Percentiles rank a stretch among this genome's conserved stretches.
Conservation (phyloP, 331 rosid species). For the Quercus tomentella region DNA sequence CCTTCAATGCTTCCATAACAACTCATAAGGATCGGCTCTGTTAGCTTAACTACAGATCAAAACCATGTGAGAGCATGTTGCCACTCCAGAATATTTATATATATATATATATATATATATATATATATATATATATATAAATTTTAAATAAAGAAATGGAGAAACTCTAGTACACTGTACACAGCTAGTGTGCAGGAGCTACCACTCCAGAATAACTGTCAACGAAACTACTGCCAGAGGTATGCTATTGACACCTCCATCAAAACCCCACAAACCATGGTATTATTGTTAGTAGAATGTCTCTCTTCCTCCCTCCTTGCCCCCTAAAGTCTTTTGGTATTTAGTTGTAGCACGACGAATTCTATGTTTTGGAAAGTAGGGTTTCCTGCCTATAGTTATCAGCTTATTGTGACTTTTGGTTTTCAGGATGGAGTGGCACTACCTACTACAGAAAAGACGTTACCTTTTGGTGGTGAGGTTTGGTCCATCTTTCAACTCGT, state of each 20-base stretch:
- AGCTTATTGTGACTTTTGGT: slow-evolving; percentile 21
- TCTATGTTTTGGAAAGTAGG: slow-evolving; percentile 15
- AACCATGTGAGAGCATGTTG: not conserved
- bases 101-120: no score
- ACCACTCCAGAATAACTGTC: no score
- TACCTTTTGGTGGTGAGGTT: slow-evolving; percentile 98
- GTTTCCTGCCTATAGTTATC: slow-evolving; percentile 8
- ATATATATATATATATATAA: no score
- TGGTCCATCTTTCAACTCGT: slow-evolving; percentile 21
- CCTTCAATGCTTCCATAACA: not conserved
- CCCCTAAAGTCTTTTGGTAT: not conserved
- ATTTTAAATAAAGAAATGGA: not conserved
- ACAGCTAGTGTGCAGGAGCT: no score
- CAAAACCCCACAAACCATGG: no score
- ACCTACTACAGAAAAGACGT: slow-evolving; percentile 72
- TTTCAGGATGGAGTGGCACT: slow-evolving; percentile 87
- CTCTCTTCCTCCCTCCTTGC: no score
- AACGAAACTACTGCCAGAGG: no score
- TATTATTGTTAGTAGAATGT: no score
- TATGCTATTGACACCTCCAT: no score
- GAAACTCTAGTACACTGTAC: no score
- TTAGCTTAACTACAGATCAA: not conserved
- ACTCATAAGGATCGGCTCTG: not conserved
- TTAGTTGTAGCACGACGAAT: slow-evolving; percentile 6
- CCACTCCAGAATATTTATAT: no score